A percentile compares a stretch with the other conserved stretches of the same genome.
These are phyloP conservation scores for Capsicum pubescens DNA, from an alignment of 257 asterid species.

Conservation along the genomic window DNA sequence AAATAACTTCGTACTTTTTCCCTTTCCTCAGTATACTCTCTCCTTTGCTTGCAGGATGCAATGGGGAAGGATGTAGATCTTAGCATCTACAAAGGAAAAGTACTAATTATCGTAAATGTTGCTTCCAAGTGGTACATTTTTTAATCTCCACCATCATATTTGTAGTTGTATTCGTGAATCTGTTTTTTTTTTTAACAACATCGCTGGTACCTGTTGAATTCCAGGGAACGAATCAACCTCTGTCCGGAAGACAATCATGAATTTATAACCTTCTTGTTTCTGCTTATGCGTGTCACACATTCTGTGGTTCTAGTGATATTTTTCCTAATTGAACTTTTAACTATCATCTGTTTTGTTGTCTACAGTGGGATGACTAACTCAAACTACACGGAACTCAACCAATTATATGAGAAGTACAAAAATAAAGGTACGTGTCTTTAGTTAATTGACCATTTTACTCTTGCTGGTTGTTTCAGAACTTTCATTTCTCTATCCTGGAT, in stretches of 20 bases:
- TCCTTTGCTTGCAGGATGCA: conserved; percentile 52
- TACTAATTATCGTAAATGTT: conserved; percentile 67
- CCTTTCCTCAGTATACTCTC: not conserved
- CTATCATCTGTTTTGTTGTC: conserved; percentile 23
- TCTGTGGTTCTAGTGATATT: not conserved
- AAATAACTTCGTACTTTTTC: not conserved
- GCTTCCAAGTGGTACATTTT: conserved; percentile 72
- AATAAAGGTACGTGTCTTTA: conserved; percentile 55
- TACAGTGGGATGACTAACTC: conserved; percentile 91
- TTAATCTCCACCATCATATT: not conserved
- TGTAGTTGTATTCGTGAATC: not conserved
- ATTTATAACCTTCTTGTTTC: not conserved
- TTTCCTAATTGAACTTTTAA: conserved; percentile 17
- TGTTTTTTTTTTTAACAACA: not conserved
- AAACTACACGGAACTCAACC: conserved; percentile 77
- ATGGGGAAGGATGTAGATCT: conserved; percentile 53
- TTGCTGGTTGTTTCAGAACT: conserved; percentile 5
- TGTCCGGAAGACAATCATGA: not conserved
- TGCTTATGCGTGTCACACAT: not conserved
- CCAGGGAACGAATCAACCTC: not conserved
- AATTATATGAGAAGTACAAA: conserved; percentile 66
- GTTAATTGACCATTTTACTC: not conserved
- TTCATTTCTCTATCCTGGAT: conserved; percentile 8
- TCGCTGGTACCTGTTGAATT: not conserved
- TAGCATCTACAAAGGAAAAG: conserved; percentile 64